Evolutionary conservation across 352 stramenopile genomes (phyloP).

Genomic region (Phytophthora melonis): DNA sequence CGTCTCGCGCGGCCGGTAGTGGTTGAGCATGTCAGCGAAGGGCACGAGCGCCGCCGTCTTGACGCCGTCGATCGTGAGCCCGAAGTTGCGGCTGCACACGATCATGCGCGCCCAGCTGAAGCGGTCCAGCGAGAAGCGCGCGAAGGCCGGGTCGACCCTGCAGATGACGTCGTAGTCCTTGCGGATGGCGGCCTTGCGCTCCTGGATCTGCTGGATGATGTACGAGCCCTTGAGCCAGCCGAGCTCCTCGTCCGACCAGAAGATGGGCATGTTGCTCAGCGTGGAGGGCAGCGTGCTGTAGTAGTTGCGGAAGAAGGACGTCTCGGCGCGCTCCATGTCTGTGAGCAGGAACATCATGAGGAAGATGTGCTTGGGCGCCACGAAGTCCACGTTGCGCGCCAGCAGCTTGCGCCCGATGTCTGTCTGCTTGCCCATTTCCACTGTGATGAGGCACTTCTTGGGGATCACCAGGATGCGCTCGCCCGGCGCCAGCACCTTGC

Average conservation of each 20-base stretch:
- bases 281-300: conserved; percentile 97
- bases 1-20: conserved; percentile 98
- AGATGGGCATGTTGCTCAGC: conserved; percentile 99
- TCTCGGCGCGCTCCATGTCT: conserved; percentile 93
- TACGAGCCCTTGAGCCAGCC: conserved; percentile 92
- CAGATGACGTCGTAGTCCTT: conserved; percentile 98
- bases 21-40: conserved; percentile 99
- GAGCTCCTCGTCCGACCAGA: conserved; percentile 97
- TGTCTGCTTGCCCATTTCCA: conserved; percentile 99
- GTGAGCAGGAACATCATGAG: conserved; percentile 99
- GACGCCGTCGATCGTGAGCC: conserved; percentile 96
- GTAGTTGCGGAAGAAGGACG: conserved; percentile 94
- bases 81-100: conserved; percentile 99
- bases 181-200: conserved; percentile 96
- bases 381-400: conserved; percentile 94
- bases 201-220: conserved; percentile 95
- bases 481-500: conserved; percentile 85
- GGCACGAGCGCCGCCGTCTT: conserved; percentile 98
- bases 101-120: conserved; percentile 99
- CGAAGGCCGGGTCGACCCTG: conserved; percentile 91
- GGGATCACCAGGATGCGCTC: conserved; percentile 93
- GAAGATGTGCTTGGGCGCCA: conserved; percentile 99
- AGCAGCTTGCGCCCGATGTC: conserved; percentile 95
- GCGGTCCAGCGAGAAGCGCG: conserved; percentile 94
- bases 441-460: conserved; percentile 97